phyloP scores from a whole-genome alignment of 139 green algal species.

The Raphidocelis subcapitata region DNA sequence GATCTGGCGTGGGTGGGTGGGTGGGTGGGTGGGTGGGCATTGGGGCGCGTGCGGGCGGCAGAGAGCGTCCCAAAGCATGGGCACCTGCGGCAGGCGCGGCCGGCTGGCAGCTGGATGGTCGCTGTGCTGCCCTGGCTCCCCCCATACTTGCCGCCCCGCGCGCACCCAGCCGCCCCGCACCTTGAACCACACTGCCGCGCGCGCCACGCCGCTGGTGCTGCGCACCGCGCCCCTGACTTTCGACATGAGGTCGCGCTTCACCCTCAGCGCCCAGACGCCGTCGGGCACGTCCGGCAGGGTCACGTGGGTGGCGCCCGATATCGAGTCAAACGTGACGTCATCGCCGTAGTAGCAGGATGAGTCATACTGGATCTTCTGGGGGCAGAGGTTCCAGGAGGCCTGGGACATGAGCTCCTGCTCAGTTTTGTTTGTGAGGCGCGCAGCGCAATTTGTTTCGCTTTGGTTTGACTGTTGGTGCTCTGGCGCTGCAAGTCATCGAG shows the following conservation, averaged over 20 bases:
- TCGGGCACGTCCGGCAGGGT: constrained; percentile 68
- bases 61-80: too few relatives aligned
- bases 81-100: too few relatives aligned
- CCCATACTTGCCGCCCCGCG: constrained; percentile 18
- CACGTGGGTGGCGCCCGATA: constrained; percentile 35
- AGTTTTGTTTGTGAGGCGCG: too few relatives aligned
- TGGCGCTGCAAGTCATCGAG: not conserved
- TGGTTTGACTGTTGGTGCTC: too few relatives aligned
- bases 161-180: too few relatives aligned
- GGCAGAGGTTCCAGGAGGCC: constrained; percentile 76
- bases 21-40: not conserved
- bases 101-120: too few relatives aligned
- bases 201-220: constrained; percentile 20
- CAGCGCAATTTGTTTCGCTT: too few relatives aligned
- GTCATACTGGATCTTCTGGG: constrained; percentile 52
- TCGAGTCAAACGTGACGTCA: constrained; percentile 62
- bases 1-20: not conserved
- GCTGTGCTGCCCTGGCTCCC: too few relatives aligned
- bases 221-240: constrained; percentile 73
- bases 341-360: constrained; percentile 67
- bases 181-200: constrained; percentile 37
- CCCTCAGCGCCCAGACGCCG: constrained; percentile 63
- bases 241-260: constrained; percentile 79
- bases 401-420: constrained; percentile 73
- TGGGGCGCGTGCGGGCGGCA: too few relatives aligned